A percentile compares a stretch with the other conserved stretches of the same genome.
These are phyloP conservation scores for Clarireedia paspali DNA, from an alignment of 2,329 filamentous ascomycete species.

Conservation along the genomic window DNA sequence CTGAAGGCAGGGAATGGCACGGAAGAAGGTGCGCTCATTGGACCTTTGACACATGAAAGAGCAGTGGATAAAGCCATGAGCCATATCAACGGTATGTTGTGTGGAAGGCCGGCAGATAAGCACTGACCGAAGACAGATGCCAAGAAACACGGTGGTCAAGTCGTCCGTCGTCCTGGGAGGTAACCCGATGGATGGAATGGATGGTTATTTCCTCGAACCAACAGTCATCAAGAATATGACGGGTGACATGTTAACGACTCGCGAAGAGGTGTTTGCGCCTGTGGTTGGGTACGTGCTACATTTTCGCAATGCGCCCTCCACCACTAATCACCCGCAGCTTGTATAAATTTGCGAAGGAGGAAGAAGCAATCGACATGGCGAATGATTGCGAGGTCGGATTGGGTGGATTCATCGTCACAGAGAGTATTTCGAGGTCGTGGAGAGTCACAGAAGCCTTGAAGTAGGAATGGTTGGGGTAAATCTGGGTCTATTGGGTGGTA, in stretches of 20 bases:
- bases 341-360: slow-evolving; percentile 63
- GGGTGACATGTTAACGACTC: neutral
- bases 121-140: neutral
- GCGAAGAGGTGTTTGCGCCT: slow-evolving; percentile 80
- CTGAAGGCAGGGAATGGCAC: neutral
- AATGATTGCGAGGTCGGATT: slow-evolving; percentile 77
- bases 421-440: slow-evolving; percentile 46
- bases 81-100: slow-evolving; percentile 48
- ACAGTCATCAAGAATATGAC: slow-evolving; percentile 84
- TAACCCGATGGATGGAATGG: neutral
- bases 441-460: slow-evolving; percentile 65
- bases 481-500: slow-evolving; percentile 43
- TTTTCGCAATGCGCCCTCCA: neutral
- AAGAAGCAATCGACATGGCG: slow-evolving; percentile 73
- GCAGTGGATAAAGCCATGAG: slow-evolving; percentile 56
- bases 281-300: slow-evolving; percentile 44
- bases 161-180: neutral
- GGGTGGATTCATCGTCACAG: slow-evolving; percentile 83
- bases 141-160: slow-evolving; percentile 50
- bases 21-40: neutral
- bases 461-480: slow-evolving; percentile 78
- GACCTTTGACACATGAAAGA: neutral
- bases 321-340: neutral
- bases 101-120: neutral
- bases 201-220: slow-evolving; percentile 55